Evolutionary conservation across 768 basidiomycete genomes (phyloP), one percentile per base, ranked within the genome.

Genomic region (Psilocybe azurescens): DNA sequence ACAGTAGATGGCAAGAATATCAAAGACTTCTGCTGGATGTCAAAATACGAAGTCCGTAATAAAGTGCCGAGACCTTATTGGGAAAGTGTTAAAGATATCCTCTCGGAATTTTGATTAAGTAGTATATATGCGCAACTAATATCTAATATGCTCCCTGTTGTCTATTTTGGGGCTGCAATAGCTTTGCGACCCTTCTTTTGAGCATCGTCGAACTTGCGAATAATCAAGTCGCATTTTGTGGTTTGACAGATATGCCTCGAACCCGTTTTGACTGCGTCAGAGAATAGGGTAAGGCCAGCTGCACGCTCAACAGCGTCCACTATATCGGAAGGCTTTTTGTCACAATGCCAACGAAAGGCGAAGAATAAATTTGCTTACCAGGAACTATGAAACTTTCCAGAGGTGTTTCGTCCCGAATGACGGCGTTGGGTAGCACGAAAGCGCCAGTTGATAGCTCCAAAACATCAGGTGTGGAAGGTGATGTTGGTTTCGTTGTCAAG

Each of bases 361-460:
- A 49, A 49, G 16, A 18, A 47, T 8, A 28, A 7, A n/a, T 18
- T 14, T 44, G 69, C 85, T 55, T 74, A 95, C 95, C 84, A 55
- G 95, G 94, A 41, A 90, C 87, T 24, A 90, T 78, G 73, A 99
- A 99, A 64, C 81, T 83, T 70, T 91, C 85, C 53, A 99, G 74
- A 39, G 92, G 85, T 1, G 90, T 84, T 51, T 90, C 86, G 66
- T 99, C 95, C 0, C 92, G 86, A 62, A 99, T 99, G 57, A 84
- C 79, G n/a, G 93, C 88, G 74, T 99, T 99, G 0, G 97, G 97
- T 11, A 99, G 83, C 5, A 99, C 93, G 72, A 99, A 99, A 10
- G 96, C 97, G 11, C 96, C 97, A 2, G 91, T 86, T 0, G 93
- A 87, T 48, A 97, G 80, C 67, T 99, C 95, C 5, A 83, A 80